Evolutionary conservation across 1,284 basidiomycete genomes (phyloP).

Genomic region (Ceratobasidium sp.): DNA sequence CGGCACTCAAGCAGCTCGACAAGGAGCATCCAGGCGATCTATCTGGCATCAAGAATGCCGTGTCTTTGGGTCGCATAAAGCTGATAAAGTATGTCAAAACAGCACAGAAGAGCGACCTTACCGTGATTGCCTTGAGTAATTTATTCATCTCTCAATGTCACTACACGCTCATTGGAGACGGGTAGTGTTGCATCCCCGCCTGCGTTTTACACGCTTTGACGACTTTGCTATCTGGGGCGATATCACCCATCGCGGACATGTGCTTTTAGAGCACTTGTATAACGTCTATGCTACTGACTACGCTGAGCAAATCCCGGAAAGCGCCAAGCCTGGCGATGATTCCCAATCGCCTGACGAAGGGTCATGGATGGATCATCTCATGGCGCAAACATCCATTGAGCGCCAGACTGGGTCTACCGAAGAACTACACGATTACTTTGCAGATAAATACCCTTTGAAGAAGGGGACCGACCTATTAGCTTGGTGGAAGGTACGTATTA

Average conservation of each 20-base stretch:
- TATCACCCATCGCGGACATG: background rate
- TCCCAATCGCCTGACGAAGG: too few species aligned
- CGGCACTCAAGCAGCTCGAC: background rate
- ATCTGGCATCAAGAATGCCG: background rate
- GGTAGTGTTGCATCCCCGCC: slow-evolving; percentile 13
- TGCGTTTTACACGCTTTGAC: background rate
- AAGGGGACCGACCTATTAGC: too few species aligned
- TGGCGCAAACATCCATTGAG: background rate
- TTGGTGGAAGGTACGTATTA: background rate
- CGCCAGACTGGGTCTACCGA: background rate
- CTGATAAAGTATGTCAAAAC: too few species aligned
- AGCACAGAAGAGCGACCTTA: background rate
- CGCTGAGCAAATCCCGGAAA: background rate
- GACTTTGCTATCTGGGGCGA: background rate
- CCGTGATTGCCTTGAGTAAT: background rate
- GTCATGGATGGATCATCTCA: background rate
- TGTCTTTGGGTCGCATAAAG: too few species aligned
- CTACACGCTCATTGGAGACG: background rate
- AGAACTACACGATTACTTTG: too few species aligned
- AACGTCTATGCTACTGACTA: background rate
- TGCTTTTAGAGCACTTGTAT: background rate
- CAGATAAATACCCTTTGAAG: too few species aligned
- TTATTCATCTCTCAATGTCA: background rate
- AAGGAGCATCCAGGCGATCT: background rate
- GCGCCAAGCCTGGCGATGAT: too few species aligned